Base-by-base conservation (phyloP, 2,329 filamentous ascomycete species). In the Colletotrichum lindemuthianum region DNA sequence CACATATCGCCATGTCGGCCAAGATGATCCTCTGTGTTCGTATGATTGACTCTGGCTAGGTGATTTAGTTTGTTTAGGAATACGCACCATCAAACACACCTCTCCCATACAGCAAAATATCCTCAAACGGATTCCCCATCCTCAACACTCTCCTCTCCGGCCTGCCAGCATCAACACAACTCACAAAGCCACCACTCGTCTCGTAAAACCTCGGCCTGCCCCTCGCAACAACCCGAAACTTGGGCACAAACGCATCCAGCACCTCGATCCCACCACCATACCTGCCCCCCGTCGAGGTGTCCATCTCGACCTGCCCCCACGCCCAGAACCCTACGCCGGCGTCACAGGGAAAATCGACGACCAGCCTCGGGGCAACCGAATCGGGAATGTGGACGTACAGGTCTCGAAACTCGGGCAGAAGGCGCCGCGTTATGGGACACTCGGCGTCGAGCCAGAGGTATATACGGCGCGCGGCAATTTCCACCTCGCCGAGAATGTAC, bases 401-500 rank as follows among this genome's bases (percentile, higher is more conserved):
- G 9, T 57, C 64, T 34, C 66, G 66, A 41, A 58, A 67, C 49
- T 68, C 64, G 51, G 64, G 44, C 55, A 68, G 59, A 43, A 68
- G 53, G 32, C 66, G 66, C 8, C 66, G 64, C 0, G 64, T 61
- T 39, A 67, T 40, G 12, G 66, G 66, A 9, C 60, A 63, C 47
- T 66, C 58, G 59, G 64, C 66, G 48, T 68, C 66, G 40, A 68
- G 63, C 66, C 66, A 68, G 32, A 68, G 52, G 56, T 59, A 60
- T 4, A 67, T 34, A 5, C 49, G 43, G n/a, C 43, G 41, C 2
- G 47, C 34, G 24, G 34, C 16, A 9, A 58, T 52, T 2, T 52
- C 36, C 1, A 5, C 32, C n/a, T 55, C 59, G 13, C 56, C 16
- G 52, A 68, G 48, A 7, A 49, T 45, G 44, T 48, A 33, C 66